These are phyloP conservation scores for Mentha longifolia DNA, from an alignment of 257 asterid species.

Conservation along the genomic window DNA sequence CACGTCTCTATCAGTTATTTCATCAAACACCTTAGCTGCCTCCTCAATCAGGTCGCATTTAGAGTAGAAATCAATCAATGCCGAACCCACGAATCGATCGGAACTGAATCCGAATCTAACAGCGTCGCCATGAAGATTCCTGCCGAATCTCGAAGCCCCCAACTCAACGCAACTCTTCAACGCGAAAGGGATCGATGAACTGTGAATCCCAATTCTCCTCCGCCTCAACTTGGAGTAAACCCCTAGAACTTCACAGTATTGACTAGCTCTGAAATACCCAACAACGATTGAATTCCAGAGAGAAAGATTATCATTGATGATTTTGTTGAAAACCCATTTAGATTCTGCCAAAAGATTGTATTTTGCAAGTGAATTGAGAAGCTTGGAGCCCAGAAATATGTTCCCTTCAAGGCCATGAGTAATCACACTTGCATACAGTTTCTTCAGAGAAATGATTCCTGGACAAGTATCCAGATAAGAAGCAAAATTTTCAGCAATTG, in stretches of 20 bases:
- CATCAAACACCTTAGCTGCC: conserved; percentile 65
- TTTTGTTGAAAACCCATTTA: conserved; percentile 42
- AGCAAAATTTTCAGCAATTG: conserved; percentile 30
- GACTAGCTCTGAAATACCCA: conserved; percentile 47
- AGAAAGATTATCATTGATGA: conserved; percentile 30
- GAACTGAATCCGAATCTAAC: conserved; percentile 52
- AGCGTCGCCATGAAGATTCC: conserved; percentile 50
- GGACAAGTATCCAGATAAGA: conserved; percentile 44
- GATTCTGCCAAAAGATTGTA: conserved; percentile 50
- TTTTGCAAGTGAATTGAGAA: conserved; percentile 42
- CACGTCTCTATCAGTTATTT: conserved; percentile 55
- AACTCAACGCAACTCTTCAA: conserved; percentile 55
- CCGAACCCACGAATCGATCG: conserved; percentile 57
- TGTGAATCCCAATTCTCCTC: conserved; percentile 38
- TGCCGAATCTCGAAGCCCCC: conserved; percentile 50
- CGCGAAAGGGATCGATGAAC: conserved; percentile 49
- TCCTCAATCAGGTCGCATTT: conserved; percentile 38
- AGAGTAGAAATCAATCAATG: conserved; percentile 45
- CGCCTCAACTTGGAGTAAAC: conserved; percentile 43
- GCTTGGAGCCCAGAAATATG: conserved; percentile 44
- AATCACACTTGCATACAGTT: conserved; percentile 50
- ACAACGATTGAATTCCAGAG: conserved; percentile 52
- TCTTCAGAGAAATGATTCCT: conserved; percentile 36
- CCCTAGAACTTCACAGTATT: conserved; percentile 43
- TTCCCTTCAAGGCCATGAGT: conserved; percentile 45